These are phyloP conservation scores for Penicillium lividum DNA, from an alignment of 495 filamentous ascomycete species.

Conservation along the genomic window DNA sequence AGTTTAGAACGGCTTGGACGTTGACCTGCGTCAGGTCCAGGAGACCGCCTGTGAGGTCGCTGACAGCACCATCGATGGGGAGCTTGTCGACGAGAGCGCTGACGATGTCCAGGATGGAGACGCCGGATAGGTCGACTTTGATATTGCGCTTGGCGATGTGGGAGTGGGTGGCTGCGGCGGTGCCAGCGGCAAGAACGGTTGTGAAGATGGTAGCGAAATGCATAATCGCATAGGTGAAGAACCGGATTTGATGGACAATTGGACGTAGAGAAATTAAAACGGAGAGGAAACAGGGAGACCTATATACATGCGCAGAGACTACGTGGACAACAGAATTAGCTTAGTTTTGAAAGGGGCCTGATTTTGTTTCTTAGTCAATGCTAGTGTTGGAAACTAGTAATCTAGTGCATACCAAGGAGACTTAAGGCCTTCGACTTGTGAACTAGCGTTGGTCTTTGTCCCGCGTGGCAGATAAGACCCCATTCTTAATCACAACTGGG, in stretches of 20 bases:
- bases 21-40: background rate
- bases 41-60: background rate
- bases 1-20: background rate
- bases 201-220: background rate
- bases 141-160: background rate
- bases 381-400: background rate
- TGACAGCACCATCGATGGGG: background rate
- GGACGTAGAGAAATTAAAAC: background rate
- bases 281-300: background rate
- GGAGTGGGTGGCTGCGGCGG: background rate
- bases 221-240: background rate
- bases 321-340: background rate
- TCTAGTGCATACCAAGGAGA: background rate
- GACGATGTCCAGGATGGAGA: background rate
- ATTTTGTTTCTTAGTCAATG: background rate
- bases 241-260: background rate
- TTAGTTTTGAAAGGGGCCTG: background rate
- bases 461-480: background rate
- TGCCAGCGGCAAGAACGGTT: background rate
- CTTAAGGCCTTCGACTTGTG: background rate
- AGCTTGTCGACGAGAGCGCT: background rate
- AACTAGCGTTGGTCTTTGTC: background rate
- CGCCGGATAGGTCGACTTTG: background rate
- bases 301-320: background rate
- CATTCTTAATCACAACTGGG: background rate